phyloP scores from a whole-genome alignment of 2,329 filamentous ascomycete genomes.

The Fonsecaea multimorphosa region DNA sequence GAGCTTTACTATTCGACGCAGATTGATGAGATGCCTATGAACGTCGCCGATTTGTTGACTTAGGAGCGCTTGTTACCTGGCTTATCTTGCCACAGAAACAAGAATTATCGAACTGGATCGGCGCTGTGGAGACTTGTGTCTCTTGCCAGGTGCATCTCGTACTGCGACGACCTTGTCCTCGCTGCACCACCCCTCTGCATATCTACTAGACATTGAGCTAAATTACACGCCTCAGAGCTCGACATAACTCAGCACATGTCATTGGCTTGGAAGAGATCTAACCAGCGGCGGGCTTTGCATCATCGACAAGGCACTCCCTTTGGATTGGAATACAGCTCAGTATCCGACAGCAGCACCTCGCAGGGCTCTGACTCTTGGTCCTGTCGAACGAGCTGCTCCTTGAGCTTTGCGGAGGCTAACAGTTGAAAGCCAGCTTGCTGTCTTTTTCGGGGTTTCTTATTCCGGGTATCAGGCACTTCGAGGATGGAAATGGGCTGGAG shows the following conservation, averaged over 20 bases:
- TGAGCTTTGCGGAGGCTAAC: neutral
- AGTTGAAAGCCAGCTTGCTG: neutral
- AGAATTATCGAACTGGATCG: neutral
- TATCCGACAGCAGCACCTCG: neutral
- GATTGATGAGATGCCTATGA: constrained; percentile 99
- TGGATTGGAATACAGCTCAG: neutral
- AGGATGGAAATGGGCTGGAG: constrained; percentile 36
- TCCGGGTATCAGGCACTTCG: constrained; percentile 10
- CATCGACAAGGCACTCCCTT: neutral
- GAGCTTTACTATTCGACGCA: constrained; percentile 96
- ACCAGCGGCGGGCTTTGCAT: neutral
- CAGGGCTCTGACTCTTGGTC: neutral
- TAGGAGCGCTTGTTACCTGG: constrained; percentile 4
- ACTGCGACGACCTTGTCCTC: neutral
- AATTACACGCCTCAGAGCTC: neutral
- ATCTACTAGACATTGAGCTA: neutral
- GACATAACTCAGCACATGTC: neutral
- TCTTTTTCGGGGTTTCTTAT: neutral
- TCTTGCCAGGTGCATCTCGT: neutral
- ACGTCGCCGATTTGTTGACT: constrained; percentile 69
- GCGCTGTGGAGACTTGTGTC: neutral
- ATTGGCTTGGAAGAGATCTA: neutral
- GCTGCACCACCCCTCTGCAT: neutral
- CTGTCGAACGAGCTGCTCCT: neutral
- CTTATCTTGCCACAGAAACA: constrained; percentile 5